Conservation (phyloP, 805 yeast genomes). For the Metschnikowia similis region DNA sequence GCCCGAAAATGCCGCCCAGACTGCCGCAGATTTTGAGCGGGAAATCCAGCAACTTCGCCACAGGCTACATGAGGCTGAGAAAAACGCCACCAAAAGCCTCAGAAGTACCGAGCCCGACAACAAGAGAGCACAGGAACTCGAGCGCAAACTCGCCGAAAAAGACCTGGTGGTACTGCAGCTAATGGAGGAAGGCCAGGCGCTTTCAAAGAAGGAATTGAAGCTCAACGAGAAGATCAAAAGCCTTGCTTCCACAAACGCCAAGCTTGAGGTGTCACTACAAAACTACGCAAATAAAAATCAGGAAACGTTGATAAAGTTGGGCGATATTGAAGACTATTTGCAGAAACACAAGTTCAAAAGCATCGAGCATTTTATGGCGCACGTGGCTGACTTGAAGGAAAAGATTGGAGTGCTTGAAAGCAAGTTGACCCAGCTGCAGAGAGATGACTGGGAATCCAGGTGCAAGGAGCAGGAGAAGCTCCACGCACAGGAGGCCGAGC, state of each 20-base stretch:
- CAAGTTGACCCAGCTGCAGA: conserved; percentile 17
- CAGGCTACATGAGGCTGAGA: background rate
- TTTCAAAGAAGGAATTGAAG: conserved; percentile 68
- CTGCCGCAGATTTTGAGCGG: background rate
- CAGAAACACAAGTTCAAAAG: conserved; percentile 25
- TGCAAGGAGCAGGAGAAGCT: conserved; percentile 22
- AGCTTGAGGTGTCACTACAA: conserved; percentile 27
- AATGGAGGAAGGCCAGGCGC: conserved; percentile 68
- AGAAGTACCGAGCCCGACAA: background rate
- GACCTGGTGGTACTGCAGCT: conserved; percentile 63
- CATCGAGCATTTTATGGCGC: conserved; percentile 25
- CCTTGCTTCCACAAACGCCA: conserved; percentile 37
- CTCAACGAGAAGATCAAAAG: conserved; percentile 63
- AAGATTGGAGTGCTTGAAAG: conserved; percentile 14
- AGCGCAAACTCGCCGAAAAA: conserved; percentile 39
- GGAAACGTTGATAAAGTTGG: conserved; percentile 25
- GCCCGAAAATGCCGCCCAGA: background rate
- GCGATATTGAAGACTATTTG: conserved; percentile 38
- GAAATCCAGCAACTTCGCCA: background rate
- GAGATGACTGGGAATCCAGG: conserved; percentile 23
- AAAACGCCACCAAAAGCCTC: background rate
- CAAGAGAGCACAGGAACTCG: conserved; percentile 6
- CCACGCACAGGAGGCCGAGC: conserved; percentile 22
- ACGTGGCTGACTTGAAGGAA: conserved; percentile 13
- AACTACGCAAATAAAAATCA: conserved; percentile 29